Base-by-base conservation (phyloP, 2,329 filamentous ascomycete species). In the Epichloe baconii region DNA sequence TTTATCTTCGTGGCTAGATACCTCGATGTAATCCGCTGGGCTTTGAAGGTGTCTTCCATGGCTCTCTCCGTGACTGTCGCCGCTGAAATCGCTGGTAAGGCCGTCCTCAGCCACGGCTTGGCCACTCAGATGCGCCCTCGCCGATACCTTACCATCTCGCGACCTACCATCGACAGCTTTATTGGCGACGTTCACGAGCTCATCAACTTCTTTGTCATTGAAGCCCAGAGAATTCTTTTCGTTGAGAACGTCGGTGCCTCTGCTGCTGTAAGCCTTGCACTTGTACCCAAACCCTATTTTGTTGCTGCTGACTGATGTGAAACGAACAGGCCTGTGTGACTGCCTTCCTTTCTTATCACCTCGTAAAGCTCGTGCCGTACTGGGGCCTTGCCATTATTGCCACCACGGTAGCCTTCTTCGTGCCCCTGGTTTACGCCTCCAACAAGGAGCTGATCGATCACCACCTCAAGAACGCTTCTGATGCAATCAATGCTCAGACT, bases 141-240 rank as follows among this genome's bases (percentile, higher is more conserved):
- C 64, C 76, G 77, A 64, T 86, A 86, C 70, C 83, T 82, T 66
- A 83, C 80, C 5, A 66, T 86, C 42, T 76, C 82, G 10, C 75
- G 77, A 57, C 77, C 82, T 58, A 80, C 78, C 6, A 66, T 85
- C 40, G 78, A 85, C 59, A 65, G 68, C 52, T 58, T 82, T 56
- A 76, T 83, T 58, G 79, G 78, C 52, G 82, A 85, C 57, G 70
- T 81, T 41, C 78, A 84, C 61, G 82, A 85, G 67, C 74, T 86
- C 53, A 66, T 82, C 68, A 86, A 86, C 74, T 86, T 86, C 66
- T 81, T 85, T 59, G 73, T 84, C 54, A 83, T 86, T 52, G 83
- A 86, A 70, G 71, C 75, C 48, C 83, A 86, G 71, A 76, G 82
- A 55, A 78, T 86, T 57, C 62, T 85, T 52, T 86, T 81, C 57